Percentiles rank a stretch among this genome's conserved stretches.
Conservation (phyloP, 2,329 filamentous ascomycete genomes). For the Berkeleyomyces basicola region DNA sequence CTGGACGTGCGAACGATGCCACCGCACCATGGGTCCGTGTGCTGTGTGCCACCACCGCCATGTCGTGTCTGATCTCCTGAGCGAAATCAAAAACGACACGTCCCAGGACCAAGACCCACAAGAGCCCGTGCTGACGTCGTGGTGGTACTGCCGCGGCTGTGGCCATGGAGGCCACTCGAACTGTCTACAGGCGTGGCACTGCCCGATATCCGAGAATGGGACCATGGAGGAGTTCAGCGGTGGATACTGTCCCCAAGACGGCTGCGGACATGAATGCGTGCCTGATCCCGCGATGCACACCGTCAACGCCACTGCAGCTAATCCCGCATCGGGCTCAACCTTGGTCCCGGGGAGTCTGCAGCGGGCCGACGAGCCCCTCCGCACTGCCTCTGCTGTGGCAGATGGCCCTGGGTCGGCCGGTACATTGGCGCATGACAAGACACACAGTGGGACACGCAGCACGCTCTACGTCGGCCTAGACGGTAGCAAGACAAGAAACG, state of each 20-base stretch:
- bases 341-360: slow-evolving; percentile 15
- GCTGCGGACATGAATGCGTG: slow-evolving; percentile 47
- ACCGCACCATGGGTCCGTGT: slow-evolving; percentile 35
- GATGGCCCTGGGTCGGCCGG: slow-evolving; percentile 25
- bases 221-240: slow-evolving; percentile 25
- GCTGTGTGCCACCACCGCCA: slow-evolving; percentile 42
- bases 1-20: slow-evolving; percentile 43
- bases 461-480: neutral
- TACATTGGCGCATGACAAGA: slow-evolving; percentile 39
- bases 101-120: slow-evolving; percentile 11
- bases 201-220: slow-evolving; percentile 7
- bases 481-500: slow-evolving; percentile 25
- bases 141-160: slow-evolving; percentile 49
- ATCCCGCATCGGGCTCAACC: slow-evolving; percentile 7
- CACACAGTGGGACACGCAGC: neutral
- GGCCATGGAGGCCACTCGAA: slow-evolving; percentile 45
- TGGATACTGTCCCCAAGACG: slow-evolving; percentile 47
- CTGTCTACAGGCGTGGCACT: slow-evolving; percentile 44
- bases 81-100: slow-evolving; percentile 16
- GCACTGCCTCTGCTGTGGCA: neutral
- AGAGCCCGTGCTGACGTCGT: slow-evolving; percentile 26
- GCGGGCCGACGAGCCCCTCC: neutral
- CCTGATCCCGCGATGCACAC: slow-evolving; percentile 24
- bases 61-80: slow-evolving; percentile 24
- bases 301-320: neutral